Percentiles rank a stretch among this genome's conserved stretches.
Conservation (phyloP, 2,329 filamentous ascomycete species). For the Penicillium brevicompactum region DNA sequence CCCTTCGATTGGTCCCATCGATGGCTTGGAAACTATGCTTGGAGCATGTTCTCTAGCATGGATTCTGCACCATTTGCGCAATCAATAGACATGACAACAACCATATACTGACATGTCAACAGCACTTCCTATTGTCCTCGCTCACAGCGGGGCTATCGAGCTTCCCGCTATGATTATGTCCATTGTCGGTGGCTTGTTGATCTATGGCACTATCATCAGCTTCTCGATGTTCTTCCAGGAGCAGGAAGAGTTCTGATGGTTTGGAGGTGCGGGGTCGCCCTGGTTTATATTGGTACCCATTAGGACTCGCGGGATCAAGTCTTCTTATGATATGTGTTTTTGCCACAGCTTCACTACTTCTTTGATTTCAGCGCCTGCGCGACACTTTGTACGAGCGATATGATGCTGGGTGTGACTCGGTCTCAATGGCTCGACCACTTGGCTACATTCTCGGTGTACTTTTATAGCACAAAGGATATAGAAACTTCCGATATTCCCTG, state of each 20-base stretch:
- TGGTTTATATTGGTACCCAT: not conserved
- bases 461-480: conserved; percentile 25
- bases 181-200: conserved; percentile 85
- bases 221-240: conserved; percentile 99
- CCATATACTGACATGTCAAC: conserved; percentile 23
- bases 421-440: conserved; percentile 13
- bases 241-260: conserved; percentile 81
- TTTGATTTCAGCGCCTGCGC: conserved; percentile 23
- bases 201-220: conserved; percentile 97
- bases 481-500: conserved; percentile 11
- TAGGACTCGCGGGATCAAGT: not conserved
- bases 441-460: conserved; percentile 21
- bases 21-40: not conserved
- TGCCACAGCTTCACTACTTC: conserved; percentile 13
- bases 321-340: conserved; percentile 19
- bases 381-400: conserved; percentile 25
- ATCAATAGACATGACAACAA: conserved; percentile 4
- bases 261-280: conserved; percentile 2
- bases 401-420: conserved; percentile 8
- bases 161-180: conserved; percentile 92
- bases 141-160: conserved; percentile 81
- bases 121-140: conserved; percentile 87
- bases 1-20: not conserved
- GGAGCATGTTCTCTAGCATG: not conserved
- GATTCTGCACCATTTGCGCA: not conserved